Evolutionary conservation across 257 asterid genomes (phyloP).

Genomic region (Mentha longifolia): DNA sequence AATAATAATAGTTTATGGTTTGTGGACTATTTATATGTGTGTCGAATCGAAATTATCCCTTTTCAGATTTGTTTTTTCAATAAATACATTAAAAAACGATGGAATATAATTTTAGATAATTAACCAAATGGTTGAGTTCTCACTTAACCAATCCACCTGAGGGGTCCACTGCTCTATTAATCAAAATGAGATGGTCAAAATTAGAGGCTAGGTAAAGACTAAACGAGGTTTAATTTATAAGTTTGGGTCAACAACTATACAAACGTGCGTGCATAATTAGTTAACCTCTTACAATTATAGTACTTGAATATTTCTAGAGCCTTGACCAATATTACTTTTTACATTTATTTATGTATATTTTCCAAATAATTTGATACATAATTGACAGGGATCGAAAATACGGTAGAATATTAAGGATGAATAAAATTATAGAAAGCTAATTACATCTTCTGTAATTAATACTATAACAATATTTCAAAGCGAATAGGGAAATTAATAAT

Average conservation of each 20-base stretch:
- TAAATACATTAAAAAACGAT: no score
- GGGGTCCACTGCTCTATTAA: background rate
- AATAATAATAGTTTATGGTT: background rate
- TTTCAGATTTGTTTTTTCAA: no score
- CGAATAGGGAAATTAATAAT: no score
- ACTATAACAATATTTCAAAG: no score
- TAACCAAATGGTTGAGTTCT: background rate
- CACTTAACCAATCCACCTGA: background rate
- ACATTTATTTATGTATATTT: no score
- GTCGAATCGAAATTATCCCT: background rate
- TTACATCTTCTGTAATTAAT: no score
- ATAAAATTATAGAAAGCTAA: no score
- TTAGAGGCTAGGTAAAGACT: background rate
- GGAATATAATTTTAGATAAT: background rate
- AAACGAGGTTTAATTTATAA: background rate
- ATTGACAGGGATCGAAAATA: no score
- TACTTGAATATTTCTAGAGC: slow-evolving; percentile 22
- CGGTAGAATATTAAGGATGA: no score
- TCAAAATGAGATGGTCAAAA: slow-evolving; percentile 13
- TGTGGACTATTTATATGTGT: background rate
- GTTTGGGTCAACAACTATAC: slow-evolving; percentile 29
- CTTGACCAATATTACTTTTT: background rate
- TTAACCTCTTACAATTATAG: background rate
- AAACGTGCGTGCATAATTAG: slow-evolving; percentile 17
- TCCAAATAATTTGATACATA: no score